These are phyloP conservation scores for Phoma sp. DNA, from an alignment of 2,329 filamentous ascomycete species.

Conservation along the genomic window DNA sequence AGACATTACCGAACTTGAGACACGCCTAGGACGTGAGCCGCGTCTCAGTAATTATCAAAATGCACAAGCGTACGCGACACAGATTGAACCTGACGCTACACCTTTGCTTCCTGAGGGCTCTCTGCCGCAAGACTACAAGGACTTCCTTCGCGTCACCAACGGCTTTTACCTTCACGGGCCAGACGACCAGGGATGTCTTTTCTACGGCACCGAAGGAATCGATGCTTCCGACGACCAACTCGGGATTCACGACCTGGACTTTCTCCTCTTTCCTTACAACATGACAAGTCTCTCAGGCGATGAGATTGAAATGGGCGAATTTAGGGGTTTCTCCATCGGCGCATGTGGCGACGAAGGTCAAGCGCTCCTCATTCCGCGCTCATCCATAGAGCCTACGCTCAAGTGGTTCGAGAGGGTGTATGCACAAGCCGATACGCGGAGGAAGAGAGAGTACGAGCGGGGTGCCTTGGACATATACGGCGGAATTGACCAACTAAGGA, in stretches of 20 bases:
- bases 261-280: not conserved
- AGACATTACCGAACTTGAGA: too few species aligned
- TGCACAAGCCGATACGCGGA: not conserved
- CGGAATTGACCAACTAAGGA: constrained; percentile 4
- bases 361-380: constrained; percentile 6
- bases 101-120: not conserved
- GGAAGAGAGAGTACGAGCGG: constrained; percentile 4
- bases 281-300: not conserved
- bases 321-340: constrained; percentile 3
- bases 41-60: too few species aligned
- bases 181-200: not conserved
- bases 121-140: constrained; percentile 13
- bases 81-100: not conserved
- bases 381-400: not conserved
- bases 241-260: not conserved
- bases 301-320: not conserved
- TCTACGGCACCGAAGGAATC: not conserved
- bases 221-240: not conserved
- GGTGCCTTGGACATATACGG: constrained; percentile 8
- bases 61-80: too few species aligned
- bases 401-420: constrained; percentile 4
- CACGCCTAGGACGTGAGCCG: too few species aligned
- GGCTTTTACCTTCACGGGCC: not conserved
- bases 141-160: constrained; percentile 8
- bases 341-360: constrained; percentile 11